Evolutionary conservation across 2,329 filamentous ascomycete genomes (phyloP).

Genomic region (Aphanoascus verrucosus): DNA sequence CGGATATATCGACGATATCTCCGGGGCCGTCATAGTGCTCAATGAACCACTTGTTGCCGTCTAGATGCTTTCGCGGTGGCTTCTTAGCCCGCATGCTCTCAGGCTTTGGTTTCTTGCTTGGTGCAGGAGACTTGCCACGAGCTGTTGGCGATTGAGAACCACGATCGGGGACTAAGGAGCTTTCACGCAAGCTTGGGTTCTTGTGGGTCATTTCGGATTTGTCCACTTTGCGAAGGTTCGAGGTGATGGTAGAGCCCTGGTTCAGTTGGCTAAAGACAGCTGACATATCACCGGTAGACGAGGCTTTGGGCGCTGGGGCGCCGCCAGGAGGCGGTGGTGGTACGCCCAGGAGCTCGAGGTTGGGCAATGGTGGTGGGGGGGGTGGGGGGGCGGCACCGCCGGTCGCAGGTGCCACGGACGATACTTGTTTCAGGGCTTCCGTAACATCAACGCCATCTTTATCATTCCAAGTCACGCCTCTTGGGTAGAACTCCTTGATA

Average conservation of each 20-base stretch:
- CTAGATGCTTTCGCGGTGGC: slow-evolving; percentile 64
- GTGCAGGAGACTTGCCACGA: slow-evolving; percentile 73
- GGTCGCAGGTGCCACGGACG: slow-evolving; percentile 31
- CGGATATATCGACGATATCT: slow-evolving; percentile 68
- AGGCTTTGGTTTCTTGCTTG: slow-evolving; percentile 76
- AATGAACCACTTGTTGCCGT: slow-evolving; percentile 89
- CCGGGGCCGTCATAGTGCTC: slow-evolving; percentile 81
- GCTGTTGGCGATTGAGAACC: slow-evolving; percentile 38
- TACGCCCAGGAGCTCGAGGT: slow-evolving; percentile 42
- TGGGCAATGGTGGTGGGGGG: slow-evolving; percentile 40
- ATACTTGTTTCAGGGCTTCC: slow-evolving; percentile 54
- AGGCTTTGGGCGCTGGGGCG: slow-evolving; percentile 36
- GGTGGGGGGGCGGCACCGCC: slow-evolving; percentile 39
- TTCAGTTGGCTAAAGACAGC: slow-evolving; percentile 91
- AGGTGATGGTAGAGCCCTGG: slow-evolving; percentile 76
- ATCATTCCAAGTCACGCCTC: slow-evolving; percentile 77
- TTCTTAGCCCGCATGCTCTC: slow-evolving; percentile 78
- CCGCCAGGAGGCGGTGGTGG: slow-evolving; percentile 58
- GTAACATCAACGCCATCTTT: slow-evolving; percentile 60
- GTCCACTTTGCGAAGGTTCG: slow-evolving; percentile 84
- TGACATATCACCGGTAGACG: slow-evolving; percentile 54
- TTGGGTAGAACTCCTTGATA: slow-evolving; percentile 69
- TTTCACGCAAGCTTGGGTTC: slow-evolving; percentile 74
- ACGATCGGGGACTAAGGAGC: slow-evolving; percentile 55
- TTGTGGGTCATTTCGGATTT: slow-evolving; percentile 97